A percentile compares a stretch with the other conserved stretches of the same genome.
Evolutionary conservation across 164 flowering plant species (phyloP).

Genomic region (Malania oleifera): DNA sequence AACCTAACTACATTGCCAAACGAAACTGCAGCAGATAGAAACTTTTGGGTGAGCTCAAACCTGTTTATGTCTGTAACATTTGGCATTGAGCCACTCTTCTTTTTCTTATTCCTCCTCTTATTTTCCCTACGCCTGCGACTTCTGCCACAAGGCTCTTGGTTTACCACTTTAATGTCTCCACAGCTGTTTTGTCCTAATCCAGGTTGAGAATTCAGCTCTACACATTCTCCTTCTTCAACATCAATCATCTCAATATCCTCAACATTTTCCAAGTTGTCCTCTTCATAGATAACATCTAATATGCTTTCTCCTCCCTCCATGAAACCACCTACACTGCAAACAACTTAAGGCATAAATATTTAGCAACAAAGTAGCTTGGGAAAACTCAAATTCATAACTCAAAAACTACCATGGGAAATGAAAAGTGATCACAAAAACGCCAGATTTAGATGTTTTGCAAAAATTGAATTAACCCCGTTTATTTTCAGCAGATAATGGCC

Average conservation of each 20-base stretch:
- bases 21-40: no score
- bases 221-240: conserved; percentile 61
- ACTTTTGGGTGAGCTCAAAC: conserved; percentile 28
- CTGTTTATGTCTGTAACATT: conserved; percentile 52
- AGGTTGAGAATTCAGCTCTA: conserved; percentile 19
- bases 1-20: no score
- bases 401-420: no score
- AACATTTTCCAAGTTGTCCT: conserved; percentile 35
- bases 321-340: not conserved
- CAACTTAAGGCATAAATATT: not conserved
- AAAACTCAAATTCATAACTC: no score
- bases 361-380: not conserved
- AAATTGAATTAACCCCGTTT: no score
- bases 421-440: no score
- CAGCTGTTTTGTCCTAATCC: conserved; percentile 13
- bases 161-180: conserved; percentile 14
- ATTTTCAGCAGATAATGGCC: no score
- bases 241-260: conserved; percentile 75
- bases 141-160: conserved; percentile 22
- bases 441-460: no score
- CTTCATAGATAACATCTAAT: conserved; percentile 42
- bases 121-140: conserved; percentile 21
- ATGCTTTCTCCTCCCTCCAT: conserved; percentile 57
- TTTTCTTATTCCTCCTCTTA: conserved; percentile 53
- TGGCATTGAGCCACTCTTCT: conserved; percentile 21